phyloP scores from a whole-genome alignment of 805 yeast genomes.

The Kazachstania bromeliacearum region DNA sequence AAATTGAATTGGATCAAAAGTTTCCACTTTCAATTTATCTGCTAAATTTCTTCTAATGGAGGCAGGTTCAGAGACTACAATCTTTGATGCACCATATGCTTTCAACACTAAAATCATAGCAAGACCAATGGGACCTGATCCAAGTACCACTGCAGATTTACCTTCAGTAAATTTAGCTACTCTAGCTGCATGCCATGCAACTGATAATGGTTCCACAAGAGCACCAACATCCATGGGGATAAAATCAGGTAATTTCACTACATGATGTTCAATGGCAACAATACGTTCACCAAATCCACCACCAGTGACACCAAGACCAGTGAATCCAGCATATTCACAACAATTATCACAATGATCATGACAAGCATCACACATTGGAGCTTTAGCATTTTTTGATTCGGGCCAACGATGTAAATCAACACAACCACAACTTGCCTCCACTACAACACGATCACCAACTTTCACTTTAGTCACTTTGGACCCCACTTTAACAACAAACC shows the following conservation, averaged over 20 bases:
- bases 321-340: slow-evolving; percentile 39
- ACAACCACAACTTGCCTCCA: slow-evolving; percentile 54
- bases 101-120: slow-evolving; percentile 48
- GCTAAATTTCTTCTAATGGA: slow-evolving; percentile 42
- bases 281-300: slow-evolving; percentile 48
- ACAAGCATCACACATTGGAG: slow-evolving; percentile 28
- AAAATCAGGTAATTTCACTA: slow-evolving; percentile 34
- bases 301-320: slow-evolving; percentile 47
- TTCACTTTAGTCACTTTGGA: slow-evolving; percentile 35
- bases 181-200: slow-evolving; percentile 48
- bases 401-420: slow-evolving; percentile 35
- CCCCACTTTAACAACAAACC: slow-evolving; percentile 39
- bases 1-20: slow-evolving; percentile 39
- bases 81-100: slow-evolving; percentile 38
- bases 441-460: slow-evolving; percentile 50
- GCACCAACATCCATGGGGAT: slow-evolving; percentile 48
- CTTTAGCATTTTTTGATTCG: slow-evolving; percentile 18
- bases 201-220: slow-evolving; percentile 47
- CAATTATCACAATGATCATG: slow-evolving; percentile 44
- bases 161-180: slow-evolving; percentile 38
- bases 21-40: slow-evolving; percentile 36
- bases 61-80: slow-evolving; percentile 46
- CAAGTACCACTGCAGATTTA: slow-evolving; percentile 41
- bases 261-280: slow-evolving; percentile 34
- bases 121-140: slow-evolving; percentile 57